These are phyloP conservation scores for Xylaria digitata DNA, from an alignment of 2,329 filamentous ascomycete genomes.

Conservation along the genomic window DNA sequence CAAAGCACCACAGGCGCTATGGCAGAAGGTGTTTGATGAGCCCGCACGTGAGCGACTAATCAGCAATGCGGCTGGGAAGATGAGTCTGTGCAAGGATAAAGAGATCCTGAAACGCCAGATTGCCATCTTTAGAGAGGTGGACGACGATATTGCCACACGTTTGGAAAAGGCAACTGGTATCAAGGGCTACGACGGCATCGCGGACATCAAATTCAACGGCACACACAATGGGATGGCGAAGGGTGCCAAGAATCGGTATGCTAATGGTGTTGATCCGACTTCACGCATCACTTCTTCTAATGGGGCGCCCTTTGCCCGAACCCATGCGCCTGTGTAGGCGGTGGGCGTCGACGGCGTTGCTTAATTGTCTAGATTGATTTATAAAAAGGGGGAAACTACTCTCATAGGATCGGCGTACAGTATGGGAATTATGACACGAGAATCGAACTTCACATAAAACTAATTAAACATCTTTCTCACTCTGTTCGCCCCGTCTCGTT, in stretches of 20 bases:
- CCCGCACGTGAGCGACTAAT: constrained; percentile 68
- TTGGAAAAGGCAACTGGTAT: constrained; percentile 72
- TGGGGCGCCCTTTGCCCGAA: constrained; percentile 19
- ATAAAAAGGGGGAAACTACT: too few species aligned
- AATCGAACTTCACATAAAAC: too few species aligned
- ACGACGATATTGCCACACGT: constrained; percentile 65
- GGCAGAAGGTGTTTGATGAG: constrained; percentile 71
- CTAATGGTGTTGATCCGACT: constrained; percentile 60
- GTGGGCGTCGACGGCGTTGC: constrained; percentile 11
- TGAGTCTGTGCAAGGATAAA: constrained; percentile 66
- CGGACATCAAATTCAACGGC: constrained; percentile 67
- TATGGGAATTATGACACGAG: too few species aligned
- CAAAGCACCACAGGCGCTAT: constrained; percentile 65
- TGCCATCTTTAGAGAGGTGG: constrained; percentile 72
- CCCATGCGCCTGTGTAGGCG: constrained; percentile 7
- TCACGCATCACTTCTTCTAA: constrained; percentile 1
- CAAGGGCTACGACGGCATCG: constrained; percentile 69
- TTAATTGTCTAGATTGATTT: neutral
- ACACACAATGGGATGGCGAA: constrained; percentile 70
- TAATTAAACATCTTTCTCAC: too few species aligned
- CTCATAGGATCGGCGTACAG: too few species aligned
- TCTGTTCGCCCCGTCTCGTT: too few species aligned
- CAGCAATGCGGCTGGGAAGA: constrained; percentile 70
- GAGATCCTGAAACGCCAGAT: constrained; percentile 74
- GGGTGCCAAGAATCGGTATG: constrained; percentile 56